Evolutionary conservation across 805 yeast species (phyloP).

Genomic region (Gaillardinia entomophila): DNA sequence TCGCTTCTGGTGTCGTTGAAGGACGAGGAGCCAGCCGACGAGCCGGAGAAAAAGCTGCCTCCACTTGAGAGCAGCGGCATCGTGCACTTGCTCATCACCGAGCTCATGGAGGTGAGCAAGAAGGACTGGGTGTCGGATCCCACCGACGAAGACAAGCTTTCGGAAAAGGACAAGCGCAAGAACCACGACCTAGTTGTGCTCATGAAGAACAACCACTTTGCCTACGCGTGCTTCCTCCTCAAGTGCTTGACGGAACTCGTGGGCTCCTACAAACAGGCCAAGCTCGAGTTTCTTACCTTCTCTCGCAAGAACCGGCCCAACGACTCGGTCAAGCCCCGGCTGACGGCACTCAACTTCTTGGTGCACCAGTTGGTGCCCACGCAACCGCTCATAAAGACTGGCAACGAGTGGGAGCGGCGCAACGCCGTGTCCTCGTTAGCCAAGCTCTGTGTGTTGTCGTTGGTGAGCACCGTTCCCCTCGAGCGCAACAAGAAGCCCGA

Average conservation of each 20-base stretch:
- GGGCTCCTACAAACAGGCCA: slow-evolving; percentile 73
- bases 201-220: slow-evolving; percentile 50
- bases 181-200: slow-evolving; percentile 16
- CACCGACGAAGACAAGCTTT: not conserved
- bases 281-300: slow-evolving; percentile 75
- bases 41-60: slow-evolving; percentile 2
- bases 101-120: slow-evolving; percentile 47
- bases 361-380: slow-evolving; percentile 68
- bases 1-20: slow-evolving; percentile 14
- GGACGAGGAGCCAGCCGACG: slow-evolving; percentile 6
- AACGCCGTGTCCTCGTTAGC: slow-evolving; percentile 56
- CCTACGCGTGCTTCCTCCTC: slow-evolving; percentile 63
- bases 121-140: slow-evolving; percentile 33
- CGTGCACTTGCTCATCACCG: slow-evolving; percentile 56
- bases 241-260: slow-evolving; percentile 66
- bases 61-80: slow-evolving; percentile 44
- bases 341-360: slow-evolving; percentile 72
- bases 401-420: slow-evolving; percentile 44
- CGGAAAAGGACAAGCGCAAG: slow-evolving; percentile 13
- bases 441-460: slow-evolving; percentile 51
- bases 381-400: slow-evolving; percentile 35
- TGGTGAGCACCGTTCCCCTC: slow-evolving; percentile 54
- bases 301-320: slow-evolving; percentile 46
- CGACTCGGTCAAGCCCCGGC: slow-evolving; percentile 56
- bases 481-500: slow-evolving; percentile 41